These are phyloP conservation scores for Suhomyces taliae DNA, from an alignment of 1,139 yeast genomes.

Conservation along the genomic window DNA sequence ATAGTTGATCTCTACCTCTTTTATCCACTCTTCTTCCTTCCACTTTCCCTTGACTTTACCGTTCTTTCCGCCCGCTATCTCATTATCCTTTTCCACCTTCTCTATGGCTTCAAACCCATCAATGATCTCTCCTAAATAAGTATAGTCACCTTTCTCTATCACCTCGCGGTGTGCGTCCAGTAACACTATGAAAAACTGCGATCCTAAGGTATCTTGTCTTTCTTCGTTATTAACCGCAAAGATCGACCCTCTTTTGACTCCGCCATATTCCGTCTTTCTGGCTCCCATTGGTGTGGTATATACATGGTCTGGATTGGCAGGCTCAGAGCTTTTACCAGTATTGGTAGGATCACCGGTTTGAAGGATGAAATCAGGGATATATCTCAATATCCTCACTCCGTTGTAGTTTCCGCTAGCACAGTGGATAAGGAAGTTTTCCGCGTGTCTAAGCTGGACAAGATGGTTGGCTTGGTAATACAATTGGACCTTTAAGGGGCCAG, in stretches of 20 bases:
- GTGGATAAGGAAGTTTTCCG: constrained; percentile 37
- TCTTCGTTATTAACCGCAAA: constrained; percentile 16
- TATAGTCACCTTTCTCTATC: constrained; percentile 15
- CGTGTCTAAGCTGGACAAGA: constrained; percentile 14
- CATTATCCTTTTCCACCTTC: constrained; percentile 14
- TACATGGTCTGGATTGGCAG: constrained; percentile 7
- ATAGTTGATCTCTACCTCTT: constrained; percentile 19
- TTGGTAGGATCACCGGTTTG: constrained; percentile 55
- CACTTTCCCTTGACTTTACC: constrained; percentile 24
- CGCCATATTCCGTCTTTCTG: background rate
- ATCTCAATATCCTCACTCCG: constrained; percentile 40
- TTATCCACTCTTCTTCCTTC: constrained; percentile 21
- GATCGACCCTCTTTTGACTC: constrained; percentile 17
- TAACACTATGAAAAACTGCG: constrained; percentile 25
- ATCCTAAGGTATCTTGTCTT: constrained; percentile 15
- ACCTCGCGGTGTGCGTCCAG: constrained; percentile 15
- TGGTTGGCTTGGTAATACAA: constrained; percentile 9
- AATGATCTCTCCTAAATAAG: constrained; percentile 20
- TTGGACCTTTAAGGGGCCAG: constrained; percentile 23
- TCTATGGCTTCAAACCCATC: constrained; percentile 22
- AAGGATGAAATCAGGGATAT: constrained; percentile 44
- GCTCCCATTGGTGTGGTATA: constrained; percentile 1
- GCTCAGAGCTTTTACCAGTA: constrained; percentile 34
- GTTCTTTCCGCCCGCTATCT: constrained; percentile 16
- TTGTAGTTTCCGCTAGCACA: constrained; percentile 49